These are phyloP conservation scores for Clavulina sp. DNA, from an alignment of 768 basidiomycete genomes.

Conservation along the genomic window DNA sequence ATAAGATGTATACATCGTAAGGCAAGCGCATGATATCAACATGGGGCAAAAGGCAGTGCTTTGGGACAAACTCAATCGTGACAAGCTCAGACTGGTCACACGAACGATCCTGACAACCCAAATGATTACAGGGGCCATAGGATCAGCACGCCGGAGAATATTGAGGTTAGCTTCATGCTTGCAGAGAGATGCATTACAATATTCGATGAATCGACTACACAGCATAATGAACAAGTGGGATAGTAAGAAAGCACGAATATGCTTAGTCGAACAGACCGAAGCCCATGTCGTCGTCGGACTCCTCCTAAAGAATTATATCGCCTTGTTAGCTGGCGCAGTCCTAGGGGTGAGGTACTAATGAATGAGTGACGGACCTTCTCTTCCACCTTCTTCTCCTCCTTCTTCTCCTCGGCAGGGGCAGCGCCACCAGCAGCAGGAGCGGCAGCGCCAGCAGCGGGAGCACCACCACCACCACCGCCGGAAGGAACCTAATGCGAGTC, in stretches of 20 bases:
- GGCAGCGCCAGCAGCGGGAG: conserved; percentile 35
- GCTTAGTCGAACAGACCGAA: conserved; percentile 95
- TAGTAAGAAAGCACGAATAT: background rate
- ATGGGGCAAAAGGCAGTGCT: no score
- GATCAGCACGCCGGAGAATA: no score
- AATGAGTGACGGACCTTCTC: conserved; percentile 47
- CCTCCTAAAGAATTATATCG: conserved; percentile 35
- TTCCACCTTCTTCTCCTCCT: conserved; percentile 73
- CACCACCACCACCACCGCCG: conserved; percentile 50
- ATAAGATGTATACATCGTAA: no score
- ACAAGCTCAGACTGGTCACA: no score
- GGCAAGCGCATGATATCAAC: no score
- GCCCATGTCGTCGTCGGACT: conserved; percentile 95
- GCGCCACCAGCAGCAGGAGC: conserved; percentile 38
- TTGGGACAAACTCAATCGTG: no score
- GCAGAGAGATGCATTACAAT: no score
- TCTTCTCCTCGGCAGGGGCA: conserved; percentile 47
- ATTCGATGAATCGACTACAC: no score
- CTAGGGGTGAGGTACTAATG: background rate
- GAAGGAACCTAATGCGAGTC: conserved; percentile 52
- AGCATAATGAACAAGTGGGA: no score
- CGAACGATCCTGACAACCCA: no score
- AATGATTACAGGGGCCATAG: no score
- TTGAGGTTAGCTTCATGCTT: no score
- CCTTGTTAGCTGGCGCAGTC: background rate